phyloP scores from a whole-genome alignment of 1,139 yeast species.

The Taiozyma sp. region DNA sequence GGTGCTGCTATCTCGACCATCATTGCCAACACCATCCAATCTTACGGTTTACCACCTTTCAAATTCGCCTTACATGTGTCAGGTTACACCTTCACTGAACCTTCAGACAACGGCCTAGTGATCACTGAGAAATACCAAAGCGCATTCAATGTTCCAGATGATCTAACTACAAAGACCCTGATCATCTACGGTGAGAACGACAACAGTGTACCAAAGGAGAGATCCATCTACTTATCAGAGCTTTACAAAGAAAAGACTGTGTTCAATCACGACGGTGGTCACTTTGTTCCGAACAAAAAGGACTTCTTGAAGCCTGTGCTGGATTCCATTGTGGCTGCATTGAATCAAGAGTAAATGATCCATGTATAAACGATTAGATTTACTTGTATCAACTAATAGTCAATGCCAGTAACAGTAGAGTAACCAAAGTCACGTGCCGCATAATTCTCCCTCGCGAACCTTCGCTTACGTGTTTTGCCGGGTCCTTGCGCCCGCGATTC shows the following conservation, averaged over 20 bases:
- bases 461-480: no score
- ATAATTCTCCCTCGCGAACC: no score
- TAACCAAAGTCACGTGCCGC: background rate
- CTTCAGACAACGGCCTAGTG: conserved; percentile 26
- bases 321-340: conserved; percentile 24
- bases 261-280: conserved; percentile 78
- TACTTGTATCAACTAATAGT: no score
- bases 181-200: conserved; percentile 39
- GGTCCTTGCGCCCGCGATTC: no score
- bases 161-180: conserved; percentile 27
- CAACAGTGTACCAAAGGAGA: conserved; percentile 49
- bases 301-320: conserved; percentile 39
- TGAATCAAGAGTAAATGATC: background rate
- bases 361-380: background rate
- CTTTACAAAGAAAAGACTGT: conserved; percentile 35
- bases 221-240: conserved; percentile 43
- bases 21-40: conserved; percentile 41
- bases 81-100: conserved; percentile 51
- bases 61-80: conserved; percentile 46
- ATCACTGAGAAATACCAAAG: conserved; percentile 30
- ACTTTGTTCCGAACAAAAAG: conserved; percentile 74
- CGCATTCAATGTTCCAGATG: conserved; percentile 26
- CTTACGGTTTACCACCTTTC: conserved; percentile 36
- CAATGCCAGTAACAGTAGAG: background rate
- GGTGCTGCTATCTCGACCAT: conserved; percentile 84